Evolutionary conservation across 352 stramenopile species (phyloP).

Genomic region (Phytopythium cucurbitacearum): DNA sequence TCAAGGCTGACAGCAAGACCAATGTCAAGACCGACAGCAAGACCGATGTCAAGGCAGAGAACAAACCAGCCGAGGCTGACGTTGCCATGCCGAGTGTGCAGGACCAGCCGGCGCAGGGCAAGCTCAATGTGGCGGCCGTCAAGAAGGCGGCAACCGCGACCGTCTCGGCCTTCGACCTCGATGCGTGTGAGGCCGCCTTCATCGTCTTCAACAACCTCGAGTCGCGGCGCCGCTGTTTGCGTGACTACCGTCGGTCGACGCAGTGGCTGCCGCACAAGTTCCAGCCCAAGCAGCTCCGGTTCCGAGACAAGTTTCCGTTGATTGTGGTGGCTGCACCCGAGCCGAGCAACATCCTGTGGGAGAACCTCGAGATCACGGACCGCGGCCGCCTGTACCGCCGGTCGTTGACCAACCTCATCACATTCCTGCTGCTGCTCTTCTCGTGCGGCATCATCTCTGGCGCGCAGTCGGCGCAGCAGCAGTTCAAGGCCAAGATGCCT

Average conservation of each 20-base stretch:
- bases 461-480: constrained; percentile 63
- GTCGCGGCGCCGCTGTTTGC: constrained; percentile 60
- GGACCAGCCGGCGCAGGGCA: background rate
- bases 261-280: constrained; percentile 36
- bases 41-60: background rate
- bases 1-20: background rate
- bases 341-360: constrained; percentile 86
- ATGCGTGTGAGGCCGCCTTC: constrained; percentile 74
- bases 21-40: background rate
- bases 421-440: constrained; percentile 66
- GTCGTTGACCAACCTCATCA: constrained; percentile 66
- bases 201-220: constrained; percentile 88
- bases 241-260: constrained; percentile 67
- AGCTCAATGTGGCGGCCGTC: constrained; percentile 12
- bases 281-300: constrained; percentile 56
- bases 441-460: constrained; percentile 72
- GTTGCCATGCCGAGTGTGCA: background rate
- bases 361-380: constrained; percentile 77
- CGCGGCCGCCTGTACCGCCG: constrained; percentile 54
- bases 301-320: constrained; percentile 47
- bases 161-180: constrained; percentile 41
- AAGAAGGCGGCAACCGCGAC: constrained; percentile 23
- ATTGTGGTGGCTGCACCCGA: constrained; percentile 56
- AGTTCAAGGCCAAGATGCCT: constrained; percentile 68
- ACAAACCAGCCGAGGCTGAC: background rate